Conservation (phyloP, 2,329 filamentous ascomycete species). For the Coleophoma crateriformis region DNA sequence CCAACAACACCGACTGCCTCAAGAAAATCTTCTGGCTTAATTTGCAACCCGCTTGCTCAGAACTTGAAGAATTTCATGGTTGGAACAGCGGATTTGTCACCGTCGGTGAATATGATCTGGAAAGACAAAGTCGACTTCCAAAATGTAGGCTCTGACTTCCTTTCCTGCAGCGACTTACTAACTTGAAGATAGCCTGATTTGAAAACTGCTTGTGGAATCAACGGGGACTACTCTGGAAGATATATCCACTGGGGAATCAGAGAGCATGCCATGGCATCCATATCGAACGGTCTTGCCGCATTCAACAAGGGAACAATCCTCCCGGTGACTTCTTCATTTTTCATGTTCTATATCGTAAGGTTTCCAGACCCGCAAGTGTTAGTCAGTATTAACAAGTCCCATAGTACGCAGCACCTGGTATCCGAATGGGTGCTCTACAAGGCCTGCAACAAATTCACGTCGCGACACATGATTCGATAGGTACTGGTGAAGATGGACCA, state of each 20-base stretch:
- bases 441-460: slow-evolving; percentile 50
- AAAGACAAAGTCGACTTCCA: slow-evolving; percentile 46
- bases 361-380: not conserved
- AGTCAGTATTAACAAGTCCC: not conserved
- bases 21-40: slow-evolving; percentile 40
- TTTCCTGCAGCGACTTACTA: not conserved
- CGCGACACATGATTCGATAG: slow-evolving; percentile 57
- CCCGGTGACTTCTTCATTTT: slow-evolving; percentile 53
- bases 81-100: slow-evolving; percentile 46
- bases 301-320: slow-evolving; percentile 49
- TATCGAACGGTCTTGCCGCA: slow-evolving; percentile 54
- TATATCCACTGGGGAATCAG: slow-evolving; percentile 57
- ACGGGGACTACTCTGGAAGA: slow-evolving; percentile 47
- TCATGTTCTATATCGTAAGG: slow-evolving; percentile 52
- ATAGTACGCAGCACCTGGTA: slow-evolving; percentile 47
- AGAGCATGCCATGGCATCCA: slow-evolving; percentile 55
- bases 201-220: slow-evolving; percentile 39
- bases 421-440: slow-evolving; percentile 55
- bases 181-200: slow-evolving; percentile 25
- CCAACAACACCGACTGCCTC: slow-evolving; percentile 41
- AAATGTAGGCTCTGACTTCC: slow-evolving; percentile 21
- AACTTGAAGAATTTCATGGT: slow-evolving; percentile 43
- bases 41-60: slow-evolving; percentile 45
- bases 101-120: slow-evolving; percentile 51
- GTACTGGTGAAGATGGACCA: slow-evolving; percentile 54